Percentiles rank a stretch among this genome's conserved stretches.
phyloP scores from a whole-genome alignment of 1,284 basidiomycete species.

The Puccinia novopanici region DNA sequence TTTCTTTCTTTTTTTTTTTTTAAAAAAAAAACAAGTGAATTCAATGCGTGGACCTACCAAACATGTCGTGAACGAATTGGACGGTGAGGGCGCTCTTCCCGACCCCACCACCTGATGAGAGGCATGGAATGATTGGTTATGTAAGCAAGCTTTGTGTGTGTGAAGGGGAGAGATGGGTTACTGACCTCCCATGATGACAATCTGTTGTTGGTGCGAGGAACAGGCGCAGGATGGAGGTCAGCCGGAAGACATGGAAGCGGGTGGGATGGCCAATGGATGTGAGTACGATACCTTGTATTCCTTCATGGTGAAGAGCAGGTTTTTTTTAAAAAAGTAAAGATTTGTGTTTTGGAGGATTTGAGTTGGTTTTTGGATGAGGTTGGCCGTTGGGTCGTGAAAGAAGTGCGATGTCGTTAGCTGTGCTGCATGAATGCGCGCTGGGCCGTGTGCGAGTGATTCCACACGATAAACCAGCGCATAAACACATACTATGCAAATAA shows the following conservation, averaged over 20 bases:
- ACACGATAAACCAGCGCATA: too few species aligned
- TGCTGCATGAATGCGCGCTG: too few species aligned
- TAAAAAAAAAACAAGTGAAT: neutral
- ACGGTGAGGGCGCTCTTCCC: conserved; percentile 76
- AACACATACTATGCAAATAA: too few species aligned
- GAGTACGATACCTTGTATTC: conserved; percentile 21
- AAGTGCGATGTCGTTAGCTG: too few species aligned
- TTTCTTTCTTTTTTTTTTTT: too few species aligned
- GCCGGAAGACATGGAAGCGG: neutral
- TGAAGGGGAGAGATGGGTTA: neutral
- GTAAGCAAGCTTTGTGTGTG: neutral
- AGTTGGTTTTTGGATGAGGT: too few species aligned
- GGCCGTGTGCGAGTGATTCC: too few species aligned
- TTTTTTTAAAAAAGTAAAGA: too few species aligned
- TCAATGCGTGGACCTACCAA: conserved; percentile 65
- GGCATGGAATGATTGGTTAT: neutral
- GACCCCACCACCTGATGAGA: conserved; percentile 61
- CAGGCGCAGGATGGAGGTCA: neutral
- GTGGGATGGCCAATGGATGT: neutral
- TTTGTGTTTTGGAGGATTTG: neutral
- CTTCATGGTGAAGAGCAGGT: conserved; percentile 10
- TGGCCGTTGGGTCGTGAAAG: too few species aligned
- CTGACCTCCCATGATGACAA: conserved; percentile 51
- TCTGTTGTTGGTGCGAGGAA: conserved; percentile 9
- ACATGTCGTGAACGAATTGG: conserved; percentile 72